These are phyloP conservation scores for Penicillium concentricum DNA, from an alignment of 2,329 filamentous ascomycete species.

Conservation along the genomic window DNA sequence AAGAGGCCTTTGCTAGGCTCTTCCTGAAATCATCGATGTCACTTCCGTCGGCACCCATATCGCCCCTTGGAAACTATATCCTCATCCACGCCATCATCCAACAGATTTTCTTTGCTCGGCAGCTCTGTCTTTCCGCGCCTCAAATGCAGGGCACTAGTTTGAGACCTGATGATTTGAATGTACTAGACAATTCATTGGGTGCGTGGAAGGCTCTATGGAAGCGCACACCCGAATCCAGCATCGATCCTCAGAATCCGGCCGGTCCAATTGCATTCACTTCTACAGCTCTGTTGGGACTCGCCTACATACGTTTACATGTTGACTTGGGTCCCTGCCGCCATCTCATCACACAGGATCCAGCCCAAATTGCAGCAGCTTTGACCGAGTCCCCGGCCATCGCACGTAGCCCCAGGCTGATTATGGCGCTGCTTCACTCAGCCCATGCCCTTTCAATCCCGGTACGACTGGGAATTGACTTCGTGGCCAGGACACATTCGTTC, in stretches of 20 bases:
- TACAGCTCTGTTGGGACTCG: conserved; percentile 48
- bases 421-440: conserved; percentile 53
- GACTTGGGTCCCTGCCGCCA: conserved; percentile 49
- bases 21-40: conserved; percentile 41
- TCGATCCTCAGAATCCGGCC: conserved; percentile 54
- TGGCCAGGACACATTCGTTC: conserved; percentile 54
- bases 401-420: conserved; percentile 48
- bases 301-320: conserved; percentile 49
- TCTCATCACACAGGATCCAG: conserved; percentile 49
- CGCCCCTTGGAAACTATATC: conserved; percentile 55
- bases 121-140: conserved; percentile 48
- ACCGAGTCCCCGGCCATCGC: conserved; percentile 44
- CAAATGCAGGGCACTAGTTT: conserved; percentile 44
- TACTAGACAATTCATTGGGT: conserved; percentile 48
- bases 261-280: conserved; percentile 56
- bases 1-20: conserved; percentile 46
- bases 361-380: conserved; percentile 48
- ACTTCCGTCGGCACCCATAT: conserved; percentile 40
- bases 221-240: conserved; percentile 52
- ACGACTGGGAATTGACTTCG: conserved; percentile 53
- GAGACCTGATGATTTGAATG: conserved; percentile 45
- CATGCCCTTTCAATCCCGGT: conserved; percentile 57
- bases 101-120: conserved; percentile 54
- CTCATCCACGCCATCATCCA: conserved; percentile 56
- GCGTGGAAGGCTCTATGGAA: conserved; percentile 57